Conservation (phyloP, 352 stramenopile genomes). For the Phytophthora ramorum region DNA sequence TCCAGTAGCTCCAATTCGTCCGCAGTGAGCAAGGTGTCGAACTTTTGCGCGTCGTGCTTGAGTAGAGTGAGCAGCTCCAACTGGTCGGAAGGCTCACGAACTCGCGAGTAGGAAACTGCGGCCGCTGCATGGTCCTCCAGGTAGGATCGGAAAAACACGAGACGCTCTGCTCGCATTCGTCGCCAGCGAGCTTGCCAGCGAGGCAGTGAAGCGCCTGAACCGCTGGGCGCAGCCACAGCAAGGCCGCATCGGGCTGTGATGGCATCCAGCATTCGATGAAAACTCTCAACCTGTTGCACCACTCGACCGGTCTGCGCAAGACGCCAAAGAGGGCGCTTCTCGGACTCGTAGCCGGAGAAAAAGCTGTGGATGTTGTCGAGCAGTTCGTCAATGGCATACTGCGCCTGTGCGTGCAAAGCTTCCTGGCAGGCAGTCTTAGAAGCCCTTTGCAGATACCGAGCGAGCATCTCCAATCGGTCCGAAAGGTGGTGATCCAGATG, state of each 20-base stretch:
- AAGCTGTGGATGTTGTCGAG: slow-evolving; percentile 39
- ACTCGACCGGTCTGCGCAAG: slow-evolving; percentile 43
- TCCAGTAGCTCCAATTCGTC: slow-evolving; percentile 33
- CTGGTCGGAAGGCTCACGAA: slow-evolving; percentile 27
- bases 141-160: slow-evolving; percentile 37
- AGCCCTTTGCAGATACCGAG: slow-evolving; percentile 27
- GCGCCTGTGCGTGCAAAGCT: slow-evolving; percentile 16
- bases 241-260: slow-evolving; percentile 38
- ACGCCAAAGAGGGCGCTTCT: slow-evolving; percentile 38
- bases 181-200: slow-evolving; percentile 42
- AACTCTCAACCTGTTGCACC: slow-evolving; percentile 42
- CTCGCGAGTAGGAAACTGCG: slow-evolving; percentile 16
- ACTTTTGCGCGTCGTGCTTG: slow-evolving; percentile 31
- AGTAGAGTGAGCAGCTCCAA: slow-evolving; percentile 39
- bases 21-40: slow-evolving; percentile 31
- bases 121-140: slow-evolving; percentile 20
- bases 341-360: slow-evolving; percentile 31
- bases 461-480: slow-evolving; percentile 32
- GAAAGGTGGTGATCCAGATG: slow-evolving; percentile 37
- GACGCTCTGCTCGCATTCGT: slow-evolving; percentile 40
- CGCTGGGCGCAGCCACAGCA: slow-evolving; percentile 19
- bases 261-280: slow-evolving; percentile 40
- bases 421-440: slow-evolving; percentile 20
- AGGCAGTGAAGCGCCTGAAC: slow-evolving; percentile 20
- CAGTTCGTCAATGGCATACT: slow-evolving; percentile 35